Evolutionary conservation across 1,139 yeast genomes (phyloP).

Genomic region (Suhomyces anneliseae): DNA sequence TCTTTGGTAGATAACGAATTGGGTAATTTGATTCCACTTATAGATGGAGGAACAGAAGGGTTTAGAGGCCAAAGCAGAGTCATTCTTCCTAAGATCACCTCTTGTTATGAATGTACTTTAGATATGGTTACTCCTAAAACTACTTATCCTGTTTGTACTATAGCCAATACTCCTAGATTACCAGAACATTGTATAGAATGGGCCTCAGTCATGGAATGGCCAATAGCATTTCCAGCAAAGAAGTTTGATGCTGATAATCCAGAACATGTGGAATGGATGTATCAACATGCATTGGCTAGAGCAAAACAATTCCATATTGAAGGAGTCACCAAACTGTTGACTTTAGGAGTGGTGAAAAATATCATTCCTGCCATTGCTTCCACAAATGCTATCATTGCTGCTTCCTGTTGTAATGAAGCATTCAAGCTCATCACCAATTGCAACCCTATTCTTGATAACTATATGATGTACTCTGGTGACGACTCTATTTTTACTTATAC

Average conservation of each 20-base stretch:
- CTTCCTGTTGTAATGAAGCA: conserved; percentile 86
- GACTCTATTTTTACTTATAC: conserved; percentile 75
- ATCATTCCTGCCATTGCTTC: conserved; percentile 95
- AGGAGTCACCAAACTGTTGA: conserved; percentile 70
- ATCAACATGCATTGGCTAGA: conserved; percentile 52
- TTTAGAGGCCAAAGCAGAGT: conserved; percentile 90
- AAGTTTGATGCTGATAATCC: conserved; percentile 70
- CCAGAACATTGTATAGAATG: conserved; percentile 96
- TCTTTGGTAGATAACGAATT: conserved; percentile 58
- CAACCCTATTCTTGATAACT: conserved; percentile 71
- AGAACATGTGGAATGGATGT: conserved; percentile 68
- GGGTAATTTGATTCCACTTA: conserved; percentile 67
- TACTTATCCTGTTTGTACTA: conserved; percentile 89
- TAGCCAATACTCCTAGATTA: conserved; percentile 88
- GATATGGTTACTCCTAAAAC: conserved; percentile 70
- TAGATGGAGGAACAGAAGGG: conserved; percentile 97
- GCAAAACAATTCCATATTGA: conserved; percentile 66
- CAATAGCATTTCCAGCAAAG: conserved; percentile 42
- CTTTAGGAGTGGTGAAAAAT: conserved; percentile 87
- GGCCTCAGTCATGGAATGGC: conserved; percentile 83
- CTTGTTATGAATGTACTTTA: conserved; percentile 92
- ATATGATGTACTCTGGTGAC: conserved; percentile 85
- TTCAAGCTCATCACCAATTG: conserved; percentile 72
- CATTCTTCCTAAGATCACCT: conserved; percentile 77
- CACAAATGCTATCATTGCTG: conserved; percentile 91